Conservation (phyloP, 108 stramenopile species). For the Nitzschia sp. region DNA sequence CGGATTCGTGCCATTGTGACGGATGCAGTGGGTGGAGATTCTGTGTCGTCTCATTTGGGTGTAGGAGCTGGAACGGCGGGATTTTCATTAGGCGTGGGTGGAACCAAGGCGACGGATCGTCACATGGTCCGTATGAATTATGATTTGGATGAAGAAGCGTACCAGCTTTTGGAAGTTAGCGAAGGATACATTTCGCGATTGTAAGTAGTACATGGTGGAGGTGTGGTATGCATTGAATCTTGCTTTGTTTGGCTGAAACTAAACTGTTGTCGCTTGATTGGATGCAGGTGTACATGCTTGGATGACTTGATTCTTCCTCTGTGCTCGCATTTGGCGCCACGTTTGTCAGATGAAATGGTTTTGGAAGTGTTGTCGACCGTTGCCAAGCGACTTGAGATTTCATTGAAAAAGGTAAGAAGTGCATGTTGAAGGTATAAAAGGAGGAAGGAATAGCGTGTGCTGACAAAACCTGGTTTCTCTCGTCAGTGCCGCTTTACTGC, state of each 20-base stretch:
- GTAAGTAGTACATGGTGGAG: constrained; percentile 13
- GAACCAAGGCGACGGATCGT: constrained; percentile 35
- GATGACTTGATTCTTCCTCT: constrained; percentile 77
- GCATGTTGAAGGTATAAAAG: too few relatives aligned
- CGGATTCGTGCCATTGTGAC: constrained; percentile 77
- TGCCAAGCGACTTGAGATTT: constrained; percentile 73
- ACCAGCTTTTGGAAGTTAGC: constrained; percentile 76
- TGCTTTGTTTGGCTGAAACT: too few relatives aligned
- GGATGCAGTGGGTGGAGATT: constrained; percentile 77
- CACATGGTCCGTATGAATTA: constrained; percentile 69
- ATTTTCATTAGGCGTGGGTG: constrained; percentile 54
- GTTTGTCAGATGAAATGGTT: constrained; percentile 63
- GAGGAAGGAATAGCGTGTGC: too few relatives aligned
- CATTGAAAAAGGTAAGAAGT: constrained; percentile 65
- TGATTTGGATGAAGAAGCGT: constrained; percentile 77
- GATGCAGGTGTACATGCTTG: constrained; percentile 62
- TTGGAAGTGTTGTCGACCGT: constrained; percentile 71
- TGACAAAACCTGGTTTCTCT: neutral
- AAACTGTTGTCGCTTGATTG: too few relatives aligned
- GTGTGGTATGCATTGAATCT: constrained; percentile 8
- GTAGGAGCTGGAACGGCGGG: constrained; percentile 45
- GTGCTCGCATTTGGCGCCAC: constrained; percentile 64
- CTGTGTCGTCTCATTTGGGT: constrained; percentile 14
- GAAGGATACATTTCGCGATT: constrained; percentile 76
- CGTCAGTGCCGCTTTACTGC: constrained; percentile 71